These are phyloP conservation scores for Phytophthora kernoviae DNA, from an alignment of 352 stramenopile genomes.

Conservation along the genomic window DNA sequence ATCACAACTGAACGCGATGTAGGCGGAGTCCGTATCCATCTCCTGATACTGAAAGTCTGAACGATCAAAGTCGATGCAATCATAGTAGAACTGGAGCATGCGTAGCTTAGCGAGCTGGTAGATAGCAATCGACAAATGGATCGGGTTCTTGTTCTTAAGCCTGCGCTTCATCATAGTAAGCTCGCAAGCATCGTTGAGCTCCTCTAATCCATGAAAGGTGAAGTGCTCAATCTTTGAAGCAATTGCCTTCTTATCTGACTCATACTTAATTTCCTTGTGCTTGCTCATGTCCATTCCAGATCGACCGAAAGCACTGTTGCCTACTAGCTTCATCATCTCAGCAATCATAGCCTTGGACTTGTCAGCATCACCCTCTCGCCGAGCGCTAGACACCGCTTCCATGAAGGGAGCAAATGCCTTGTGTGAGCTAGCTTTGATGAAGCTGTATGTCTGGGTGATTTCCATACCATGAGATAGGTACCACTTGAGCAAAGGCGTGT, in stretches of 20 bases:
- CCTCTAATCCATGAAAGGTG: slow-evolving; percentile 2
- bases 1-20: slow-evolving; percentile 8
- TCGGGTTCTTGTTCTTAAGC: slow-evolving; percentile 9
- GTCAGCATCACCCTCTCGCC: slow-evolving; percentile 29
- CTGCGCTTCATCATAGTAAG: slow-evolving; percentile 5
- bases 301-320: slow-evolving; percentile 5
- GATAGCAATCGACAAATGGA: slow-evolving; percentile 13
- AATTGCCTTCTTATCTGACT: slow-evolving; percentile 2
- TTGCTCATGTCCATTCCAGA: slow-evolving; percentile 10
- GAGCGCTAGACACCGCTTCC: slow-evolving; percentile 29
- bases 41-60: too few species aligned
- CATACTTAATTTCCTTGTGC: slow-evolving; percentile 6
- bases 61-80: too few species aligned
- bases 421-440: background rate
- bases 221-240: slow-evolving; percentile 6
- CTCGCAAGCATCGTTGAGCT: slow-evolving; percentile 6
- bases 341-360: slow-evolving; percentile 20
- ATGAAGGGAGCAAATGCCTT: slow-evolving; percentile 20
- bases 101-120: slow-evolving; percentile 2
- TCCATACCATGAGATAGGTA: slow-evolving; percentile 36
- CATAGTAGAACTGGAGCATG: too few species aligned
- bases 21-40: background rate
- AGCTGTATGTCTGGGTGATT: slow-evolving; percentile 32
- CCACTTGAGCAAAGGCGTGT: slow-evolving; percentile 42
- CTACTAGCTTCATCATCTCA: background rate